Percentiles rank a stretch among this genome's conserved stretches.
Conservation (phyloP, 441 rosid genomes). For the Erodium moschatum region DNA sequence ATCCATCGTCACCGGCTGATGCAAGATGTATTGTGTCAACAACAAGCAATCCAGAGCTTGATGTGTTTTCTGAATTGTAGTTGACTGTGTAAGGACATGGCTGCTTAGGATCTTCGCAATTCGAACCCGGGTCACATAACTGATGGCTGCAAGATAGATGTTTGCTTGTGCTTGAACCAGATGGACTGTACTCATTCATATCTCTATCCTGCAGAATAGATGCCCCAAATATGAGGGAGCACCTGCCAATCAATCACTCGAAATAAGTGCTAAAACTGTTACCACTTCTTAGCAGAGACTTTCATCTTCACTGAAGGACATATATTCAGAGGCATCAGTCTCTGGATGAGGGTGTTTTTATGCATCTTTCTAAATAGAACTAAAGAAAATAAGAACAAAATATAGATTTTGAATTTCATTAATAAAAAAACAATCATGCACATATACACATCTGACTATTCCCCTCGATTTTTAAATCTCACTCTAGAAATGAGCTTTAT, state of each 20-base stretch:
- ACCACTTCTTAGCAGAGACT: conserved; percentile 28
- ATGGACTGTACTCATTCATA: conserved; percentile 58
- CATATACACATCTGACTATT: too few species aligned
- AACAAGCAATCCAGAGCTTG: conserved; percentile 71
- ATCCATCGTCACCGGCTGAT: conserved; percentile 28
- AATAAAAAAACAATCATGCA: too few species aligned
- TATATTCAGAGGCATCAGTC: not conserved
- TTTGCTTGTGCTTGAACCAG: conserved; percentile 62
- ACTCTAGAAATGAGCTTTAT: too few species aligned
- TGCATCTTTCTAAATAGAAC: not conserved
- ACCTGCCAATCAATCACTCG: conserved; percentile 92
- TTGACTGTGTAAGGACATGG: conserved; percentile 51
- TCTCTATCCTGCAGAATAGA: conserved; percentile 88
- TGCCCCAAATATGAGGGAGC: conserved; percentile 85
- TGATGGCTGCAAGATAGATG: conserved; percentile 53
- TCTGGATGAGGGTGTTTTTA: not conserved
- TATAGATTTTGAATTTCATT: not conserved
- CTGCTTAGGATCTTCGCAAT: conserved; percentile 50
- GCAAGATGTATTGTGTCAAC: conserved; percentile 59
- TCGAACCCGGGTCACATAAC: conserved; percentile 43
- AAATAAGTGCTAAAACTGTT: conserved; percentile 70
- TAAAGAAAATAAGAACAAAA: not conserved
- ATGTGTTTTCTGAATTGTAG: conserved; percentile 47
- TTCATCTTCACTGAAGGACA: conserved; percentile 13
- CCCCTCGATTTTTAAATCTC: too few species aligned